These are phyloP conservation scores for Verticillium dahliae DNA, from an alignment of 2,329 filamentous ascomycete species.

Conservation along the genomic window DNA sequence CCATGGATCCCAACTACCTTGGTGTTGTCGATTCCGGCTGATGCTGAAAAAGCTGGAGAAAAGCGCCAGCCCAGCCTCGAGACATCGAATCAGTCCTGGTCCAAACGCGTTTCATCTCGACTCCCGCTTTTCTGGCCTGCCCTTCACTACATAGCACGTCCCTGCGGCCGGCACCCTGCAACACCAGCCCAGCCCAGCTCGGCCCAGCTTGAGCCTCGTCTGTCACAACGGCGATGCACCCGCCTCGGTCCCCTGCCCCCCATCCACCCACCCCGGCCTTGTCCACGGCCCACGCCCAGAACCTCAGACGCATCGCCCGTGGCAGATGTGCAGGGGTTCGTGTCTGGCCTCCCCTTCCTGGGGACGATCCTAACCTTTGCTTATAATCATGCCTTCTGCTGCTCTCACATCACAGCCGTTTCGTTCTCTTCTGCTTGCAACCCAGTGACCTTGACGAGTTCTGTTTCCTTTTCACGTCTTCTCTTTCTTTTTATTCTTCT, in stretches of 20 bases:
- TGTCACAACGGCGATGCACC: neutral
- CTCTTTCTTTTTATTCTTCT: constrained; percentile 13
- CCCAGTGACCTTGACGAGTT: constrained; percentile 16
- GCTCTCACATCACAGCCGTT: constrained; percentile 17
- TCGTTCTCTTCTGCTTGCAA: constrained; percentile 20
- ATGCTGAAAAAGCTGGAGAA: no score
- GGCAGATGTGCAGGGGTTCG: neutral
- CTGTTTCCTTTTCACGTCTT: constrained; percentile 15
- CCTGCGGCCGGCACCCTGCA: neutral
- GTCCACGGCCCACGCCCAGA: neutral
- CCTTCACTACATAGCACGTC: no score
- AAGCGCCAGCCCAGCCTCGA: neutral
- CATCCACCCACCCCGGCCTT: neutral
- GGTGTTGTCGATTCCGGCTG: neutral
- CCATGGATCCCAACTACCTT: neutral
- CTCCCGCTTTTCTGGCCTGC: neutral
- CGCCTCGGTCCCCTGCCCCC: no score
- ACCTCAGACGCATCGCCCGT: neutral
- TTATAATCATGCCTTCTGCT: constrained; percentile 35
- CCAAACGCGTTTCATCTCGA: constrained; percentile 2
- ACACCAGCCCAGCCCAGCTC: neutral
- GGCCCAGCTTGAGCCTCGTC: neutral
- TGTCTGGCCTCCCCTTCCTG: constrained; percentile 10
- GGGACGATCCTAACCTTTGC: constrained; percentile 29
- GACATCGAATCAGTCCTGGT: constrained; percentile 1